Percentiles rank a stretch among this genome's conserved stretches.
Evolutionary conservation across 768 basidiomycete genomes (phyloP).

Genomic region (Boletus rufocinnamomeus): DNA sequence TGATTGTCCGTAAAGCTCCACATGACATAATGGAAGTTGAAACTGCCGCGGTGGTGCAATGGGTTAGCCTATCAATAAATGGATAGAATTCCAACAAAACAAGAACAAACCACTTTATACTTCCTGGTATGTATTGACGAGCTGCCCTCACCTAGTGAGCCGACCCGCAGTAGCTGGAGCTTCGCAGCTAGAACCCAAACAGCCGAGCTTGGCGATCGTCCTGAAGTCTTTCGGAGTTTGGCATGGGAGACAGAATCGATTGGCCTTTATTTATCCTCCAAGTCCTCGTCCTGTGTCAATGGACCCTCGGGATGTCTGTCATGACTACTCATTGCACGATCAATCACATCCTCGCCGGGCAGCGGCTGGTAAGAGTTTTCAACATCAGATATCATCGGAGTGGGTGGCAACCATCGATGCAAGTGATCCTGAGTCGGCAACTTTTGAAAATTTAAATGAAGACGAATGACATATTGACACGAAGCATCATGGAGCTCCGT

Average conservation of each 20-base stretch:
- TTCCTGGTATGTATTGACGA: not conserved
- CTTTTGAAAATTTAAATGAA: no score
- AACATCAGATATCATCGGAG: no score
- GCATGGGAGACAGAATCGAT: not conserved
- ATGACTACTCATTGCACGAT: no score
- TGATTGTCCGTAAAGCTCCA: not conserved
- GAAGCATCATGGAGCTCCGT: not conserved
- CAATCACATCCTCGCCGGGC: no score
- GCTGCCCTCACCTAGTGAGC: not conserved
- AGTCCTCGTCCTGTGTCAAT: not conserved
- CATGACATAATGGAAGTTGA: not conserved
- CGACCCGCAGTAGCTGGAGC: not conserved
- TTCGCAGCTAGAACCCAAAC: not conserved
- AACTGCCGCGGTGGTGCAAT: not conserved
- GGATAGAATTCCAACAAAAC: not conserved
- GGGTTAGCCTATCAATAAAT: not conserved
- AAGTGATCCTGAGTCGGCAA: not conserved
- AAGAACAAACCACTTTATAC: not conserved
- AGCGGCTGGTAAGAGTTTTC: not conserved
- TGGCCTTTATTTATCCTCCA: not conserved
- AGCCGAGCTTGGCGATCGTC: not conserved
- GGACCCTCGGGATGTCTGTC: not conserved
- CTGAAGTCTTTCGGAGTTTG: not conserved
- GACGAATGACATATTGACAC: not conserved
- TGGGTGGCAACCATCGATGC: not conserved